Base-by-base conservation (phyloP, 2,329 filamentous ascomycete species). In the Cladosporium halotolerans region DNA sequence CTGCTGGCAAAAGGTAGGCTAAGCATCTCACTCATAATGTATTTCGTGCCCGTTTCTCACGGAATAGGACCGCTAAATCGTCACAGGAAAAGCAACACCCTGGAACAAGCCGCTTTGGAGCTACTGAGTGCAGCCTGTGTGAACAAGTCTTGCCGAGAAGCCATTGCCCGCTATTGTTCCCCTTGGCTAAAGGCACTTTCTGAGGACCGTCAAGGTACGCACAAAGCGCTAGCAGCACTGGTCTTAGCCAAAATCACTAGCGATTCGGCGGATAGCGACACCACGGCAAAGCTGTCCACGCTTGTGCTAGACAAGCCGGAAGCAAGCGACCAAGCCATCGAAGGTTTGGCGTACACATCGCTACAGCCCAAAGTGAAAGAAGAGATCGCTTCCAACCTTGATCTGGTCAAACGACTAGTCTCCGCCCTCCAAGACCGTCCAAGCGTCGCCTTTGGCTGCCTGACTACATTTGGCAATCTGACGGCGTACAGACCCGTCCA, bases 81-180 rank as follows among this genome's bases (percentile, higher is more conserved):
- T 28, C 23, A 13, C 6, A 49, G 46, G 76, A 95, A 92, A 75
- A 92, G 86, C 66, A 80, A 82, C 60, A 89, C 89, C 63, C 86
- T 97, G 18, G 90, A 96, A 70, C 85, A 88, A 55, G 88, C 90
- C 2, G 86, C 89, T 45, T 72, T 99, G 60, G 88, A 96, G 65
- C 83, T 99, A 73, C 78, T 99, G 54, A 96, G 91, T 70, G 89
- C 89, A 10, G 91, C 92, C 6, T 96, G 90, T 70, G 88, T 96
- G 70, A 88, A 95, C 66, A 79, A 83, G 44, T 75, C 81, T 7
- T 97, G 91, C 64, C 83, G 93, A 18, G 87, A 91, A 60, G 86
- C 87, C 8, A 87, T 97, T 56, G 81, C 83, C 60, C 90, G 90
- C 68, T 84, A 95, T 66, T 96, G 92, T 69, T 77, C 81, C 32